phyloP scores from a whole-genome alignment of 306 rosid species.

The Heteromeles arbutifolia region DNA sequence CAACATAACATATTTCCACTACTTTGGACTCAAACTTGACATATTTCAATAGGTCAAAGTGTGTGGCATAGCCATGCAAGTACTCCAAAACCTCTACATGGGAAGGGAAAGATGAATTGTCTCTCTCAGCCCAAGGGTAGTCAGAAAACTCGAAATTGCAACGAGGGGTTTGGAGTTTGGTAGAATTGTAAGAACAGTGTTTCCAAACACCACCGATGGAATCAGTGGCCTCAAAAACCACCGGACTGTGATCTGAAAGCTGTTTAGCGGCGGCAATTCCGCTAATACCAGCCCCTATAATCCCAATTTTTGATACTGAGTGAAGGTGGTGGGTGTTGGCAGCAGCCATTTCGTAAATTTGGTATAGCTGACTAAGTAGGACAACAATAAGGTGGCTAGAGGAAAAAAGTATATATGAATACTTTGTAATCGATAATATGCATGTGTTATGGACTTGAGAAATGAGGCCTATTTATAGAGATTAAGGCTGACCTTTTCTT shows the following conservation, averaged over 20 bases:
- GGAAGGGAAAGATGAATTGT: slow-evolving; percentile 42
- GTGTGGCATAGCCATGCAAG: slow-evolving; percentile 41
- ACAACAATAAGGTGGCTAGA: not conserved
- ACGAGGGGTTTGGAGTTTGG: slow-evolving; percentile 57
- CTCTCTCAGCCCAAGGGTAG: slow-evolving; percentile 51
- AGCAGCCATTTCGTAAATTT: slow-evolving; percentile 19
- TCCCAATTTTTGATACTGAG: slow-evolving; percentile 37
- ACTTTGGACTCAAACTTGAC: slow-evolving; percentile 44
- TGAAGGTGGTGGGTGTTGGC: slow-evolving; percentile 6
- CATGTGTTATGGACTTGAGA: not conserved
- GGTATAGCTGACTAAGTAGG: not conserved
- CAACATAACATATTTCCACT: slow-evolving; percentile 33
- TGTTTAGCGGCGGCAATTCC: slow-evolving; percentile 69
- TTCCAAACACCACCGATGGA: slow-evolving; percentile 71
- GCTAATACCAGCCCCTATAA: slow-evolving; percentile 65
- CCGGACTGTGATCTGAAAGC: slow-evolving; percentile 30
- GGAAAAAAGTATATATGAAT: not conserved
- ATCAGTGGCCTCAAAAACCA: slow-evolving; percentile 51
- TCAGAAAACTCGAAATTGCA: slow-evolving; percentile 55
- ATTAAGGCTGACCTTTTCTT: not conserved
- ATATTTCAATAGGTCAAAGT: slow-evolving; percentile 40
- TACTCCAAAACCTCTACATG: slow-evolving; percentile 42
- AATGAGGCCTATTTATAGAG: not conserved
- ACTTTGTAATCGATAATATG: not conserved
- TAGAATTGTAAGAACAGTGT: slow-evolving; percentile 44